A percentile compares a stretch with the other conserved stretches of the same genome.
phyloP scores from a whole-genome alignment of 441 rosid species.

The Croton setiger region DNA sequence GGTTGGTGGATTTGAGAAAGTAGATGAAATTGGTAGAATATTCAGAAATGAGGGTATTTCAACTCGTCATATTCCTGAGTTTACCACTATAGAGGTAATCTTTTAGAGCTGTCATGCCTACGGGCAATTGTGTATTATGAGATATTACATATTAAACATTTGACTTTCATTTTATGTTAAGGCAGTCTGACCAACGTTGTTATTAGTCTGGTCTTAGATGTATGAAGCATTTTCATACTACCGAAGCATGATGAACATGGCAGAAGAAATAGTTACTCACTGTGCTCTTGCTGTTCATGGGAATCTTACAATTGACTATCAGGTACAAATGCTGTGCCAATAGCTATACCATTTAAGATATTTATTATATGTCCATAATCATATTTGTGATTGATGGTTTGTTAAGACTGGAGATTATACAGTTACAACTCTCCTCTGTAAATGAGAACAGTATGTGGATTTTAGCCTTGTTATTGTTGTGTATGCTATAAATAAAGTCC shows the following conservation, averaged over 20 bases:
- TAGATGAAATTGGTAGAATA: conserved; percentile 93
- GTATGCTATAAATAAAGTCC: neutral
- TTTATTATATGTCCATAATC: neutral
- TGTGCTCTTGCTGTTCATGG: conserved; percentile 84
- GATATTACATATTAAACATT: neutral
- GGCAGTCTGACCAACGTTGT: conserved; percentile 26
- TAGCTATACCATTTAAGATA: too few species aligned
- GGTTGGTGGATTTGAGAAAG: conserved; percentile 99
- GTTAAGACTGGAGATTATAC: neutral
- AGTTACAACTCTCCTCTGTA: conserved; percentile 3
- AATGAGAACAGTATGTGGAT: too few species aligned
- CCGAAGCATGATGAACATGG: conserved; percentile 88
- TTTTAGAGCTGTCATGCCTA: conserved; percentile 19
- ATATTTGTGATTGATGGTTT: neutral
- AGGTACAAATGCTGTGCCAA: conserved; percentile 43
- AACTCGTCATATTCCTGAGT: conserved; percentile 97
- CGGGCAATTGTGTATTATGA: too few species aligned
- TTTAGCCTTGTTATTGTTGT: too few species aligned
- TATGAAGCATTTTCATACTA: conserved; percentile 98
- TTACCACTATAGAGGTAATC: conserved; percentile 95
- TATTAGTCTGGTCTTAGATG: conserved; percentile 58
- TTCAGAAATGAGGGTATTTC: conserved; percentile 97
- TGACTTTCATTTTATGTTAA: neutral
- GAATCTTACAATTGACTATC: conserved; percentile 74
- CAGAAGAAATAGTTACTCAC: conserved; percentile 75